These are phyloP conservation scores for Coniochaeta ligniaria DNA, from an alignment of 2,329 filamentous ascomycete genomes.

Conservation along the genomic window DNA sequence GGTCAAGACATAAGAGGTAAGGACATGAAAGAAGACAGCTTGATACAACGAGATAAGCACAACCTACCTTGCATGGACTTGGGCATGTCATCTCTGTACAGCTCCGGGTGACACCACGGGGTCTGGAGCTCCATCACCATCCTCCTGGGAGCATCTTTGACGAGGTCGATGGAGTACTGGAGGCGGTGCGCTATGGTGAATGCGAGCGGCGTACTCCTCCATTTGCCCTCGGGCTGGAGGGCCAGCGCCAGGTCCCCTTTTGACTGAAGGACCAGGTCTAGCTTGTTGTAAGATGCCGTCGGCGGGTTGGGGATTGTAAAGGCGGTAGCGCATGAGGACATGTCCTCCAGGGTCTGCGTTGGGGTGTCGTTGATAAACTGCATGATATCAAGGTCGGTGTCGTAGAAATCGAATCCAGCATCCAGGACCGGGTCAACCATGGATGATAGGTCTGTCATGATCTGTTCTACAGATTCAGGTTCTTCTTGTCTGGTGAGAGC, in stretches of 20 bases:
- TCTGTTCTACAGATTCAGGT: not conserved
- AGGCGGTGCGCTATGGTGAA: slow-evolving; percentile 20
- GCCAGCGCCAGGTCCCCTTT: not conserved
- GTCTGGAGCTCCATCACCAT: slow-evolving; percentile 43
- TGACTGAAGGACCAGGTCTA: not conserved
- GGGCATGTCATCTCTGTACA: slow-evolving; percentile 46
- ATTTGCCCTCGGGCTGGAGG: not conserved
- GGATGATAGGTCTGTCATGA: not conserved
- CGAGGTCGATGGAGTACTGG: slow-evolving; percentile 39
- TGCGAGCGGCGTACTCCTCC: not conserved
- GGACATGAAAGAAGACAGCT: too few species aligned
- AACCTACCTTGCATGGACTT: slow-evolving; percentile 39
- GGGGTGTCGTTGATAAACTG: not conserved
- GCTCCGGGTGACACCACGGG: slow-evolving; percentile 44
- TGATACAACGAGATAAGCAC: too few species aligned
- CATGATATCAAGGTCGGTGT: not conserved
- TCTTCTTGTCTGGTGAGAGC: not conserved
- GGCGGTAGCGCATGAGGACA: slow-evolving; percentile 4
- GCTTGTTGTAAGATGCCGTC: not conserved
- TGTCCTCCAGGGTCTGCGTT: not conserved
- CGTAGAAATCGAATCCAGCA: not conserved
- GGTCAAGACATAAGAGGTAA: not conserved
- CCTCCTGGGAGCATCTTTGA: slow-evolving; percentile 37
- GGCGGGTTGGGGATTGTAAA: not conserved
- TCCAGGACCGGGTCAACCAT: not conserved